Conservation (phyloP, 495 filamentous ascomycete species). For the Letharia columbiana region DNA sequence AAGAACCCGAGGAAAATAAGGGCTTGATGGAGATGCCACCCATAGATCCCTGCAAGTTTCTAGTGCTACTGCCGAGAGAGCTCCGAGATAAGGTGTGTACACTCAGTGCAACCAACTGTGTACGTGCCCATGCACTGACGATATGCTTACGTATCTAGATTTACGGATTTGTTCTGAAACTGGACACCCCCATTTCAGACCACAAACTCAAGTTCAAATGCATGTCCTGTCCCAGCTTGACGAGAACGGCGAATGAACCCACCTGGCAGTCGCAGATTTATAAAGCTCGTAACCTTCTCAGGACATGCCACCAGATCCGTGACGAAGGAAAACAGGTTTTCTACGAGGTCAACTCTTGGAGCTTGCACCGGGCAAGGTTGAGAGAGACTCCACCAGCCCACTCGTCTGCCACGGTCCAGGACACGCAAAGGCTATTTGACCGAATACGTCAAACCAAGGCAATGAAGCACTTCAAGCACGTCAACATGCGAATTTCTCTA, state of each 20-base stretch:
- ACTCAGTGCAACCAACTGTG: not conserved
- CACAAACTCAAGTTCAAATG: constrained; percentile 5
- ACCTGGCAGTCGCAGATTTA: not conserved
- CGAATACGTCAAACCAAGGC: not conserved
- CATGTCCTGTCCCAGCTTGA: not conserved
- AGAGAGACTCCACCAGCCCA: not conserved
- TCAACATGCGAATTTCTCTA: constrained; percentile 7
- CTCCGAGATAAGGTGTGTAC: constrained; percentile 6
- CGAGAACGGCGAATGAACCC: not conserved
- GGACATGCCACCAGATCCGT: constrained; percentile 6
- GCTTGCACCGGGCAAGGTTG: constrained; percentile 7
- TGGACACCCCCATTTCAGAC: constrained; percentile 4
- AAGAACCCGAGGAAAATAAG: not conserved
- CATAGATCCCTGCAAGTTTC: not conserved
- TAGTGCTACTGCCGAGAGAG: constrained; percentile 5
- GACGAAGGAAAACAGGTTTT: not conserved
- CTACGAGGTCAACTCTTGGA: constrained; percentile 9
- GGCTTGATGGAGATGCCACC: not conserved
- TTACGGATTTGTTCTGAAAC: not conserved
- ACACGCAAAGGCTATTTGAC: not conserved
- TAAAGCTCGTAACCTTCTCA: constrained; percentile 1
- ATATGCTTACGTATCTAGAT: not conserved
- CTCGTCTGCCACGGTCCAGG: not conserved
- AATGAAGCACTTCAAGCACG: constrained; percentile 10
- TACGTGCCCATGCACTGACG: not conserved